A percentile compares a stretch with the other conserved stretches of the same genome.
phyloP scores from a whole-genome alignment of 352 stramenopile genomes.

The Globisporangium alternatum region DNA sequence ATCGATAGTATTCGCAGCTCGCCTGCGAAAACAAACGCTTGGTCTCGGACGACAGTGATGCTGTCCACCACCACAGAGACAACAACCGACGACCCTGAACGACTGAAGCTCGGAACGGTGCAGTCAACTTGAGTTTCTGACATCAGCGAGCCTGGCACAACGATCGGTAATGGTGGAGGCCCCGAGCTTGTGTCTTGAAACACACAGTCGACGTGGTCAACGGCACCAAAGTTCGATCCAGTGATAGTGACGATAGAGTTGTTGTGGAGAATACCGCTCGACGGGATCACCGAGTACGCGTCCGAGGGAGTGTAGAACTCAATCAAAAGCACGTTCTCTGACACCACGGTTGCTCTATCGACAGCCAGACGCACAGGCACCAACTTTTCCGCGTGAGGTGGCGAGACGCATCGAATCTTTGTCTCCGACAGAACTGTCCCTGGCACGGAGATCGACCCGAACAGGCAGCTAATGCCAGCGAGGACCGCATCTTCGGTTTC shows the following conservation, averaged over 20 bases:
- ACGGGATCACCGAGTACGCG: conserved; percentile 20
- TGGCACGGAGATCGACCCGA: conserved; percentile 26
- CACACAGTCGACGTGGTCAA: conserved; percentile 23
- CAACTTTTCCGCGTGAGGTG: conserved; percentile 16
- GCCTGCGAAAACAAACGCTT: conserved; percentile 11
- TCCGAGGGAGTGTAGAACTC: conserved; percentile 24
- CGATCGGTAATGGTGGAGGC: neutral
- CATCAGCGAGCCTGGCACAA: conserved; percentile 2
- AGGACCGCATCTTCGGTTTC: conserved; percentile 16
- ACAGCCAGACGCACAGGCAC: conserved; percentile 31
- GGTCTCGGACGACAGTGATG: conserved; percentile 19
- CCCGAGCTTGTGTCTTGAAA: conserved; percentile 14
- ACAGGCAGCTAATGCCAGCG: conserved; percentile 30
- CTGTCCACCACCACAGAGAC: conserved; percentile 29
- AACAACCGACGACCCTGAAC: neutral
- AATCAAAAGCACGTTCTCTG: conserved; percentile 39
- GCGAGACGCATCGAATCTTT: conserved; percentile 30
- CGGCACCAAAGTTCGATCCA: conserved; percentile 18
- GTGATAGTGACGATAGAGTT: conserved; percentile 26
- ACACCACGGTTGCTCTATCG: conserved; percentile 16
- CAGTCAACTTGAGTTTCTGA: conserved; percentile 13
- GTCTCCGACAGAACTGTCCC: conserved; percentile 17
- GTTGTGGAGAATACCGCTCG: conserved; percentile 30
- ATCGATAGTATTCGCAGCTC: conserved; percentile 24
- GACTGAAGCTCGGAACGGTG: conserved; percentile 3